These are phyloP conservation scores for Corrigiola litoralis DNA, from an alignment of 179 eudicot species.

Conservation along the genomic window DNA sequence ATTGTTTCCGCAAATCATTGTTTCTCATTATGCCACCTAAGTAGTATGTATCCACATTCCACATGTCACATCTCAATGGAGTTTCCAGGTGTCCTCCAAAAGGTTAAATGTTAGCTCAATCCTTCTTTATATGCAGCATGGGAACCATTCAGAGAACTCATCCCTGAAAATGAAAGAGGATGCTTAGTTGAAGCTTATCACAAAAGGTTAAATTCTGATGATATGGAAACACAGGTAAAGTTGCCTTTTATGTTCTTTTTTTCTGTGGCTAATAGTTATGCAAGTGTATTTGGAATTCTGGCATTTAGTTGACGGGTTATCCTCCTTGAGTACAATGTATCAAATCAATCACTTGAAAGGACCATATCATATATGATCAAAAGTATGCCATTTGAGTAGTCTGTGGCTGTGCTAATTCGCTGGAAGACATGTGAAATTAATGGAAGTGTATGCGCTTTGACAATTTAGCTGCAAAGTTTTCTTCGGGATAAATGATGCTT, in stretches of 20 bases:
- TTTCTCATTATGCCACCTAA: too few species aligned
- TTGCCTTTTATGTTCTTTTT: neutral
- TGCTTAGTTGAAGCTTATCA: conserved; percentile 77
- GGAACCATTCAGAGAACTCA: conserved; percentile 94
- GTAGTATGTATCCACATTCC: too few species aligned
- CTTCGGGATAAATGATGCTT: too few species aligned
- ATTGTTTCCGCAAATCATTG: too few species aligned
- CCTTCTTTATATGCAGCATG: conserved; percentile 51
- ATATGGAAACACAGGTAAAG: conserved; percentile 79
- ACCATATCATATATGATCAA: neutral
- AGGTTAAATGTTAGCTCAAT: neutral
- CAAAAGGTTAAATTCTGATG: conserved; percentile 83
- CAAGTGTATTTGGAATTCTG: too few species aligned
- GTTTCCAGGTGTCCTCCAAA: neutral
- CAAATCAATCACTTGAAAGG: too few species aligned
- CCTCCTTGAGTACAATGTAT: too few species aligned
- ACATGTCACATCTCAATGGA: neutral
- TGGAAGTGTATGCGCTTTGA: too few species aligned
- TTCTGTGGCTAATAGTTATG: neutral
- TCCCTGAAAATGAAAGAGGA: conserved; percentile 87
- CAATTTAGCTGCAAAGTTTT: too few species aligned
- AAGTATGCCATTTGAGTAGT: neutral
- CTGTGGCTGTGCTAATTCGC: too few species aligned
- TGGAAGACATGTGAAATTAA: neutral
- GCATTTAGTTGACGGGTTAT: too few species aligned